These are phyloP conservation scores for Smallanthus sonchifolius DNA, from an alignment of 129 eudicot species.

Conservation along the genomic window DNA sequence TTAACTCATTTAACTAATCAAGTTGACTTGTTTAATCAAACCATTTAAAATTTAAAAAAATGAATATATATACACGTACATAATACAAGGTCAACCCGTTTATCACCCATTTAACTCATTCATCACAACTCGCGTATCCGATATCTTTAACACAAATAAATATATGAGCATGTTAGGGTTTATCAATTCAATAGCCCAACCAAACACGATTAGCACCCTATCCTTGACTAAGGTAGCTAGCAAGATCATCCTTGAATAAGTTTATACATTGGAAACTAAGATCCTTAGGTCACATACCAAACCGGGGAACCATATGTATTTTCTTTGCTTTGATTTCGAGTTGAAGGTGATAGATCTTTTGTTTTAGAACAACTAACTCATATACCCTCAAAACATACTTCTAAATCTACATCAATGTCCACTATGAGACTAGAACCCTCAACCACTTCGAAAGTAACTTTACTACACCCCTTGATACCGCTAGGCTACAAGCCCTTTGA, in stretches of 20 bases:
- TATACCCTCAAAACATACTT: too few species aligned
- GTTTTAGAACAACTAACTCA: too few species aligned
- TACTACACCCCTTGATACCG: too few species aligned
- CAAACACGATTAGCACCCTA: background rate
- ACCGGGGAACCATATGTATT: conserved; percentile 9
- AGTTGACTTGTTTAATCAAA: too few species aligned
- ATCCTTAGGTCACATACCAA: conserved; percentile 22
- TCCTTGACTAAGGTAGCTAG: conserved; percentile 27
- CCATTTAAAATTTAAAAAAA: too few species aligned
- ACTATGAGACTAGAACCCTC: too few species aligned
- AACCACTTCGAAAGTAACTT: too few species aligned
- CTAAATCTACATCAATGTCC: too few species aligned
- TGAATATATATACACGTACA: too few species aligned
- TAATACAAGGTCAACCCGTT: too few species aligned
- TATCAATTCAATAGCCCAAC: background rate
- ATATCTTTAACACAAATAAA: background rate
- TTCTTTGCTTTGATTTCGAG: conserved; percentile 29
- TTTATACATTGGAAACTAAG: conserved; percentile 17
- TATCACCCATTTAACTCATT: background rate
- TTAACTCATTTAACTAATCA: background rate
- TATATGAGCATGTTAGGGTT: background rate
- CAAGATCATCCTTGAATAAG: conserved; percentile 23
- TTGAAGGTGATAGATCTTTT: conserved; percentile 27
- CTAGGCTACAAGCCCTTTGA: too few species aligned
- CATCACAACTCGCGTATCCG: background rate